Evolutionary conservation across 768 basidiomycete genomes (phyloP).

Genomic region (Hypholoma sublateritium): DNA sequence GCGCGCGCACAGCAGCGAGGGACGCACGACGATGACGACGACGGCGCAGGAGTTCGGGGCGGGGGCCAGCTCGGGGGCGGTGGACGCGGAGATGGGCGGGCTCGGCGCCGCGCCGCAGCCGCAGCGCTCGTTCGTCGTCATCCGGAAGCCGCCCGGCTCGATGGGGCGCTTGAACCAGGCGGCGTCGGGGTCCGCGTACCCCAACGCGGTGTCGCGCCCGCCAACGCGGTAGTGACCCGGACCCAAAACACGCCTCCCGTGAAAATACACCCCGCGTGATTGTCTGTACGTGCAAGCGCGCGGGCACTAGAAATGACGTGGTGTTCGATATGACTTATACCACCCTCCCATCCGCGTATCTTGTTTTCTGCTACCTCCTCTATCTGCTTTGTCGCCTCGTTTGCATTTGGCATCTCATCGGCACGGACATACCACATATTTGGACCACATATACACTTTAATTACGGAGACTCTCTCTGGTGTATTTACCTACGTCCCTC

Average conservation of each 20-base stretch:
- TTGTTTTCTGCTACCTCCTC: too few species aligned
- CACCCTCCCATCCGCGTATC: too few species aligned
- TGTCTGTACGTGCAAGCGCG: too few species aligned
- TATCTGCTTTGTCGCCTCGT: too few species aligned
- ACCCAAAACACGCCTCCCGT: background rate
- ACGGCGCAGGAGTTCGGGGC: constrained; percentile 6
- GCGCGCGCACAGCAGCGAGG: constrained; percentile 61
- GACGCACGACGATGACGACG: constrained; percentile 26
- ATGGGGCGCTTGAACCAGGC: constrained; percentile 33
- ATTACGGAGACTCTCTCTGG: too few species aligned
- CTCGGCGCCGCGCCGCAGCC: constrained; percentile 31
- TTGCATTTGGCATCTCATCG: too few species aligned
- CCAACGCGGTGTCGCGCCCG: background rate
- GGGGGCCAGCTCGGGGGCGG: constrained; percentile 15
- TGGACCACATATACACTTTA: too few species aligned
- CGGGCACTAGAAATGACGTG: too few species aligned
- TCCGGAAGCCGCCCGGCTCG: constrained; percentile 54
- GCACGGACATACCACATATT: too few species aligned
- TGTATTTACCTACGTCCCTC: too few species aligned
- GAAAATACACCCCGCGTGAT: too few species aligned
- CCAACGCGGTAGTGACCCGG: background rate
- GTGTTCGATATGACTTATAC: too few species aligned
- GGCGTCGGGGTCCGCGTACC: constrained; percentile 7
- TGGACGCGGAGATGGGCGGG: constrained; percentile 37
- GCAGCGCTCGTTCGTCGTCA: constrained; percentile 67